Conservation (phyloP, 495 filamentous ascomycete species). For the Hyaloscypha finlandica region DNA sequence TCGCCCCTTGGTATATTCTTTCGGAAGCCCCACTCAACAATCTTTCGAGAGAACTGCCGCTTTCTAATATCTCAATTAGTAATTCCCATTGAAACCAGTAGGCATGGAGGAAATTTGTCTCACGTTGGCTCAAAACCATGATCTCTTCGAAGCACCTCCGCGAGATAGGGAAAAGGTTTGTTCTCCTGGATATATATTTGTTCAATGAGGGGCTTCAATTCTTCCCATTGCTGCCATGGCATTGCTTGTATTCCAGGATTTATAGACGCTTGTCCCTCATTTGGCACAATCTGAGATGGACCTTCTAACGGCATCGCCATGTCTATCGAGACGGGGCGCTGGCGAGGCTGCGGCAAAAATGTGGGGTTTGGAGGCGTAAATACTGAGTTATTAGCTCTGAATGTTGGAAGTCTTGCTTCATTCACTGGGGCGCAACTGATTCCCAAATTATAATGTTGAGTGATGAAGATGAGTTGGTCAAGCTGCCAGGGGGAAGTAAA, state of each 20-base stretch:
- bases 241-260: not conserved
- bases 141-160: not conserved
- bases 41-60: conserved; percentile 9
- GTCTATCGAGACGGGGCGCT: not conserved
- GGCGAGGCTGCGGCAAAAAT: not conserved
- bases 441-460: not conserved
- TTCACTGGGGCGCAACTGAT: not conserved
- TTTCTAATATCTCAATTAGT: conserved; percentile 9
- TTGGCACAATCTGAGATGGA: not conserved
- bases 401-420: not conserved
- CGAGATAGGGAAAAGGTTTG: conserved; percentile 6
- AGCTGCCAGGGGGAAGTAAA: not conserved
- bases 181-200: conserved; percentile 12
- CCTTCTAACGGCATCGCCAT: not conserved
- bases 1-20: conserved; percentile 8
- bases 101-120: not conserved
- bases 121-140: conserved; percentile 13
- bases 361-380: not conserved
- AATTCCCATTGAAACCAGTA: not conserved
- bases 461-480: not conserved
- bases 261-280: not conserved
- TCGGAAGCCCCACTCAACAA: conserved; percentile 10
- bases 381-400: not conserved
- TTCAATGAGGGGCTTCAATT: conserved; percentile 3
- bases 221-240: conserved; percentile 4